Evolutionary conservation across 1,284 basidiomycete species (phyloP), one percentile per base, ranked within the genome.

Genomic region (Somion occarium): DNA sequence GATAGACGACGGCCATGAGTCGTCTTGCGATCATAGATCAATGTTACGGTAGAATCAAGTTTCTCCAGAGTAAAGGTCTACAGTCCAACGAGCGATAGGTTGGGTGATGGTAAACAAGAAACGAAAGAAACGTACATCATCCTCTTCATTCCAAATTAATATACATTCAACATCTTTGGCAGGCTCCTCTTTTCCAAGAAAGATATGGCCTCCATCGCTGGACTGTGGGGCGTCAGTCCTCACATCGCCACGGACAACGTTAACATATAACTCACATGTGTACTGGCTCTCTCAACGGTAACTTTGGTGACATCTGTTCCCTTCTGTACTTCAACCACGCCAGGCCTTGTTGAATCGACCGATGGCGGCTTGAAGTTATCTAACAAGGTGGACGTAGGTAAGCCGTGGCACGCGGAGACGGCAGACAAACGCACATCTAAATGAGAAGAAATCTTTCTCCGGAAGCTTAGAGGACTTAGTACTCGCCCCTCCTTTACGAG

Each of bases 311-410:
- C 65, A 23, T 80, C 81, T 55, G 72, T 70, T 3, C 70, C 70
- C 54, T 73, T 74, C 60, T 73, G 78, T 41, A 83, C 73, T 44
- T 82, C 78, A 26, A 90, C 74, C 37, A 73, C 74, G 15, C 86
- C 88, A 27, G 82, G 75, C 58, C 79, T 83, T 2, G 73, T 73
- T 26, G 73, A 58, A 60, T 90, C 85, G 42, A 89, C 74, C 5
- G 83, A 82, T 49, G 78, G 74, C 1, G 88, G 85, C 62, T 81
- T 86, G 67, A 88, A 88, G 58, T 84, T 82, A 60, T 88, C 88
- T 91, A 27, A 46, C 25, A 48, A 20, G 25, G 1, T 47, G 53
- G 50, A 30, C 34, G 38, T 38, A 23, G 46, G 38, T 15, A 13
- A 27, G 15, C 30, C 15, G 19, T n/a, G 30, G 5, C 42, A 23